Base-by-base conservation (phyloP, 108 stramenopile species). In the Hondaea fermentalgiana region DNA sequence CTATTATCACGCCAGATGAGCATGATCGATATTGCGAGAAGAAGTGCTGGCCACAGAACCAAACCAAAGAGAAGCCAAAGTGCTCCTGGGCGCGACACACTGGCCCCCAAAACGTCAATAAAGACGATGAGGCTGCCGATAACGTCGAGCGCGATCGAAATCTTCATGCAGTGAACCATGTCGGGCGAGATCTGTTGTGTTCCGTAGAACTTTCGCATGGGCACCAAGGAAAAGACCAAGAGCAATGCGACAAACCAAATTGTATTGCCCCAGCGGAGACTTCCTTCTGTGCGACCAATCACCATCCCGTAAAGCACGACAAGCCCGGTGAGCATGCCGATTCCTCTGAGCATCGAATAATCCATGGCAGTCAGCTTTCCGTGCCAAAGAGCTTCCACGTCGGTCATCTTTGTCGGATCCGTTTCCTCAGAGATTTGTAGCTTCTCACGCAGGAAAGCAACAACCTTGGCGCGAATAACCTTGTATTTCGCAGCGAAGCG, bases 81-180 rank as follows among this genome's bases (percentile, higher is more conserved):
- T 0, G 76, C 28, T 0, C 49, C 76, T 12, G 76, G 76, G 6
- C n/a, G 76, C 45, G 76, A 53, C 19, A 83, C 51, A 12, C 49
- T 53, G 51, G 23, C 76, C n/a, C 76, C 49, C 6, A 83, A 23
- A 53, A 53, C 49, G 16, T 53, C 45, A 16, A 47, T 53, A 35
- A 83, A 83, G 76, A 83, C 49, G 12, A 47, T 53, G 51, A 83
- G n/a, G 51, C 76, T 83, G 45, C 49, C 76, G 16, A 83, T 0
- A 53, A 12, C n/a, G 8, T 83, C 76, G n/a, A 83, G 51, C 51
- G 49, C 76, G 19, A 83, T 23, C 17, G 76, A 83, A 3, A 83
- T 25, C 76, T 83, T 83, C 23, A 83, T n/a, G 76, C 76, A 83
- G n/a, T 23, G 45, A 6, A 83, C 76, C 76, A 83, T 83, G 51